phyloP scores from a whole-genome alignment of 179 eudicot species.

The Sideroxylon spinosum region DNA sequence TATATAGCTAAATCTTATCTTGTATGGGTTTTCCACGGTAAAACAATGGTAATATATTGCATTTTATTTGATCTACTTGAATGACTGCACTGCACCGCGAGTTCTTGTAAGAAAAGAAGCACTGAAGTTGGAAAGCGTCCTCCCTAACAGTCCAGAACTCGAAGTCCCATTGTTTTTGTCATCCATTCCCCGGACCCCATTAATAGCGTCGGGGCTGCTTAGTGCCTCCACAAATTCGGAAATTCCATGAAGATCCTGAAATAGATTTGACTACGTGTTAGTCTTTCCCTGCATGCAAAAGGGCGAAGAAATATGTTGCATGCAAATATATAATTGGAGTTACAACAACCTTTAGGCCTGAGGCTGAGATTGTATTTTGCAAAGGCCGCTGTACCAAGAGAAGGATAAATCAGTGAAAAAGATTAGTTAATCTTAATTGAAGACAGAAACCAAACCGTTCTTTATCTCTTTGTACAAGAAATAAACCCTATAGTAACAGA shows the following conservation, averaged over 20 bases:
- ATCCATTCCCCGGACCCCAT: conserved; percentile 29
- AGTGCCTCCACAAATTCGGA: conserved; percentile 22
- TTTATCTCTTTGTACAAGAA: not conserved
- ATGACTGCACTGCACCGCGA: conserved; percentile 45
- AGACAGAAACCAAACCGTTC: not conserved
- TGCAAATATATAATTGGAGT: not conserved
- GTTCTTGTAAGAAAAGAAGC: conserved; percentile 56
- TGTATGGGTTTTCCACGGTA: not conserved
- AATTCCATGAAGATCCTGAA: conserved; percentile 40
- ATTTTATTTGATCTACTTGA: conserved; percentile 26
- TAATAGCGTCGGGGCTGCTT: conserved; percentile 29
- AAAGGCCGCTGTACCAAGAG: conserved; percentile 35
- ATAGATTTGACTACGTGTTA: conserved; percentile 12
- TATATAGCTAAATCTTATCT: not conserved
- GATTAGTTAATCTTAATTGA: not conserved
- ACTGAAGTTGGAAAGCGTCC: conserved; percentile 33
- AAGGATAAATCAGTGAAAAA: not conserved
- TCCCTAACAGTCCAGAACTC: conserved; percentile 33
- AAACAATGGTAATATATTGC: not conserved
- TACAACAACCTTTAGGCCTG: conserved; percentile 50
- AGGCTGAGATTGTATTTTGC: conserved; percentile 34
- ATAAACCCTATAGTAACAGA: not conserved
- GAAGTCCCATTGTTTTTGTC: conserved; percentile 25
- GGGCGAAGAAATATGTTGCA: not conserved
- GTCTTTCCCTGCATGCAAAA: not conserved